Percentiles rank a stretch among this genome's conserved stretches.
Evolutionary conservation across 306 rosid genomes (phyloP).

Genomic region (Betula pendula): DNA sequence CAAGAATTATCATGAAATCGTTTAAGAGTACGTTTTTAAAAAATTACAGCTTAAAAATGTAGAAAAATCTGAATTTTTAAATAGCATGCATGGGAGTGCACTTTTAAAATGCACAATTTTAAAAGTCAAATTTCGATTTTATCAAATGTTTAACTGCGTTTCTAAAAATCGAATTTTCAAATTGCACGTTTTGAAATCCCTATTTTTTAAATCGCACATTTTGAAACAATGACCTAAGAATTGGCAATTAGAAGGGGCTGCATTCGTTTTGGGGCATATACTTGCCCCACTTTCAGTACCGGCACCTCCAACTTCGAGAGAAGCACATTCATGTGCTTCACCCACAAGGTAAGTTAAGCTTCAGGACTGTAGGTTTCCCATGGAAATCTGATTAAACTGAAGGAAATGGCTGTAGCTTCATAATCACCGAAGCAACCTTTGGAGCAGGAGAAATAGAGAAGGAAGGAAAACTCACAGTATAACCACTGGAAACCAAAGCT

Average conservation of each 20-base stretch:
- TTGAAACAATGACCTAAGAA: too few species aligned
- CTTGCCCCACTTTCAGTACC: background rate
- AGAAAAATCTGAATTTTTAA: too few species aligned
- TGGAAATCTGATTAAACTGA: background rate
- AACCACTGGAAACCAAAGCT: constrained; percentile 96
- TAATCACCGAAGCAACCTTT: background rate
- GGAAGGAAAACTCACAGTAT: constrained; percentile 53
- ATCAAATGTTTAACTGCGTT: too few species aligned
- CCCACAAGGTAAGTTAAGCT: background rate
- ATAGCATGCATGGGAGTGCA: too few species aligned
- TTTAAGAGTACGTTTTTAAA: too few species aligned
- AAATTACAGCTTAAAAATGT: too few species aligned
- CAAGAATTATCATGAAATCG: too few species aligned
- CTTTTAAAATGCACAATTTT: too few species aligned
- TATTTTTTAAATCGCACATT: too few species aligned
- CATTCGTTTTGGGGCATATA: background rate
- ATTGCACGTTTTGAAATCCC: too few species aligned
- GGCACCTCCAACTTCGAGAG: background rate
- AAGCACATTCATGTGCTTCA: background rate
- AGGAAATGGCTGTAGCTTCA: background rate
- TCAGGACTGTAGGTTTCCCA: background rate
- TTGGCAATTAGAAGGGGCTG: background rate
- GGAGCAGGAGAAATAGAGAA: constrained; percentile 1
- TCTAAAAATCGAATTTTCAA: too few species aligned
- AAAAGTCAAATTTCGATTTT: too few species aligned